Conservation (phyloP, 495 filamentous ascomycete species). For the Entonaema liquescens region DNA sequence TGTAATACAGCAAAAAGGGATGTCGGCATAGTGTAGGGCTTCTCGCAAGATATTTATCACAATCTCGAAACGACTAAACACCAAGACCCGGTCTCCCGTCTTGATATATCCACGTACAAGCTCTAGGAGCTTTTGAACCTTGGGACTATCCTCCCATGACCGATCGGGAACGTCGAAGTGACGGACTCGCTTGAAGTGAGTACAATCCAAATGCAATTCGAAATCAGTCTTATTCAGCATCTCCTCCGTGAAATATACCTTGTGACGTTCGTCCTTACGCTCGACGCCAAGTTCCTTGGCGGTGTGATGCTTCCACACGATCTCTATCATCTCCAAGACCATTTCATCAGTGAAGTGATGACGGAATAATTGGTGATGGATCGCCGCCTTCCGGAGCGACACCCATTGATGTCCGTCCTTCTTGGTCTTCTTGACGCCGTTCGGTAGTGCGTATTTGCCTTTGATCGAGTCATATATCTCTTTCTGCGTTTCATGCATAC, state of each 20-base stretch:
- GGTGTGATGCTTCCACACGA: constrained; percentile 66
- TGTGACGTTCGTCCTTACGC: constrained; percentile 67
- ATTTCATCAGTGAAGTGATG: constrained; percentile 76
- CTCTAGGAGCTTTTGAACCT: constrained; percentile 78
- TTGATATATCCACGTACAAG: constrained; percentile 75
- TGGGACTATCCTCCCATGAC: constrained; percentile 94
- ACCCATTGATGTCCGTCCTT: constrained; percentile 79
- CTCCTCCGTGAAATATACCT: constrained; percentile 74
- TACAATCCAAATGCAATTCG: constrained; percentile 81
- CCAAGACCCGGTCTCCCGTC: constrained; percentile 84
- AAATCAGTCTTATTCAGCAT: constrained; percentile 72
- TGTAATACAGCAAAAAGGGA: constrained; percentile 82
- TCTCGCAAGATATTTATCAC: constrained; percentile 89
- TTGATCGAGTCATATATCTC: constrained; percentile 71
- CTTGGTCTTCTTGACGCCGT: constrained; percentile 45
- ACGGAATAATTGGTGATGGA: constrained; percentile 89
- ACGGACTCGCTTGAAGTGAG: constrained; percentile 71
- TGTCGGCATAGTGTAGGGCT: constrained; percentile 75
- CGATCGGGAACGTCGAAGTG: constrained; percentile 74
- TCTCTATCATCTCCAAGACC: constrained; percentile 79
- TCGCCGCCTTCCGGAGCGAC: constrained; percentile 89
- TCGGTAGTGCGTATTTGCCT: constrained; percentile 45
- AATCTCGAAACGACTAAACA: constrained; percentile 93
- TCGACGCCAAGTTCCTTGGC: constrained; percentile 54
- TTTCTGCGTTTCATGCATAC: constrained; percentile 73